phyloP scores from a whole-genome alignment of 768 basidiomycete species.

The Omphalotus guepiniiformis region DNA sequence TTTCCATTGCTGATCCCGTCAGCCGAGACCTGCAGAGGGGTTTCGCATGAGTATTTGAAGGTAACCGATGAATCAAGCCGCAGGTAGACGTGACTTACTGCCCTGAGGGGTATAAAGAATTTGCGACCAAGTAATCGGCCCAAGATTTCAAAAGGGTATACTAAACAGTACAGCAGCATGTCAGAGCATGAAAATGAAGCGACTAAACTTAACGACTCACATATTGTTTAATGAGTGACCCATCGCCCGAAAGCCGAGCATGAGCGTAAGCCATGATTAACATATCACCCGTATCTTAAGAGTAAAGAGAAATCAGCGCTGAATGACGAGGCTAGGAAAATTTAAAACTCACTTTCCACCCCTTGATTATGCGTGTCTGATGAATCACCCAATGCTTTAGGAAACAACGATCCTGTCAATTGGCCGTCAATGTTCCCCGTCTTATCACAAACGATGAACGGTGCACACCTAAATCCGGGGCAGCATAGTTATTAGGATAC shows the following conservation, averaged over 20 bases:
- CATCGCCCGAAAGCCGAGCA: conserved; percentile 23
- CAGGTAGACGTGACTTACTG: not conserved
- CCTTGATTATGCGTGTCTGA: not conserved
- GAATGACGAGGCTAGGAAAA: not conserved
- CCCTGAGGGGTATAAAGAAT: not conserved
- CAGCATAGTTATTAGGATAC: conserved; percentile 14
- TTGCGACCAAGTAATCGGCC: conserved; percentile 6
- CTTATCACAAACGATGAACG: not conserved
- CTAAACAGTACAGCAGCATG: not conserved
- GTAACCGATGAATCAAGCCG: not conserved
- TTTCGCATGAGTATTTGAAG: not conserved
- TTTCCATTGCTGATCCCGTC: conserved; percentile 1
- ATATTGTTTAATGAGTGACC: conserved; percentile 16
- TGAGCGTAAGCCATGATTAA: conserved; percentile 29
- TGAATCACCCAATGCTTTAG: not conserved
- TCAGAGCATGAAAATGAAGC: not conserved
- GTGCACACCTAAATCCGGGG: conserved; percentile 15
- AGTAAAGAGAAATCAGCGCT: not conserved
- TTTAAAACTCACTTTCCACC: not conserved
- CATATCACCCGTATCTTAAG: conserved; percentile 30
- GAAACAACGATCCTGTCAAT: not conserved
- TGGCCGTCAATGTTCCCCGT: not conserved
- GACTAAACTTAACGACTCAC: conserved; percentile 9
- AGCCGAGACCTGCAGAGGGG: not conserved
- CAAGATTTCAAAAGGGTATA: conserved; percentile 1